These are phyloP conservation scores for Colletotrichum simmondsii DNA, from an alignment of 2,329 filamentous ascomycete species.

Conservation along the genomic window DNA sequence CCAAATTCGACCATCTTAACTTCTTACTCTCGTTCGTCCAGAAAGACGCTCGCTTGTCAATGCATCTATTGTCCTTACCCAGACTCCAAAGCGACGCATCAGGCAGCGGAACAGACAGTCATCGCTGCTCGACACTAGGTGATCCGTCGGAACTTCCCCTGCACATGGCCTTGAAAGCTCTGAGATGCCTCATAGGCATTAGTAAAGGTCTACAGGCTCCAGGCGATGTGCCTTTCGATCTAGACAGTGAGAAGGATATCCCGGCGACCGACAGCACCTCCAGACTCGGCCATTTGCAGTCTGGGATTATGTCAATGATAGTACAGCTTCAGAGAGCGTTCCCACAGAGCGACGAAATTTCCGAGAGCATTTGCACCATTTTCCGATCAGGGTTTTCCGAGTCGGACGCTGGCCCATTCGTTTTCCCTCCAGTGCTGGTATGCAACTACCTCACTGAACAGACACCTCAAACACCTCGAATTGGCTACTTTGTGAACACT, in stretches of 20 bases:
- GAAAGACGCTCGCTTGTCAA: constrained; percentile 55
- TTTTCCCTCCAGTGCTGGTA: constrained; percentile 75
- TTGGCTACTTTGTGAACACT: constrained; percentile 77
- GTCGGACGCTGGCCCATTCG: constrained; percentile 78
- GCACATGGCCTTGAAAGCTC: constrained; percentile 63
- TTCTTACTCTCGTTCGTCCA: constrained; percentile 72
- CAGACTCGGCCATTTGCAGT: constrained; percentile 51
- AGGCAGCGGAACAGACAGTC: neutral
- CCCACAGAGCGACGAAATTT: constrained; percentile 71
- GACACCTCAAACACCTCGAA: constrained; percentile 68
- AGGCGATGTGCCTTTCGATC: constrained; percentile 73
- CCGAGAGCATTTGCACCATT: constrained; percentile 78
- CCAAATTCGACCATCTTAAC: constrained; percentile 55
- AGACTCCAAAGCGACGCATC: constrained; percentile 39
- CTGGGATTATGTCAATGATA: constrained; percentile 58
- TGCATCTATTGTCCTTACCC: constrained; percentile 41
- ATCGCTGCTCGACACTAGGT: constrained; percentile 18
- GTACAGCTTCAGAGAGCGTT: constrained; percentile 63
- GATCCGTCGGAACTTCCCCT: constrained; percentile 53
- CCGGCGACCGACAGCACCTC: constrained; percentile 30
- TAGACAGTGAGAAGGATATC: constrained; percentile 62
- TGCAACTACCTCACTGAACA: constrained; percentile 73
- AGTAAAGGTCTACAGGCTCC: constrained; percentile 78
- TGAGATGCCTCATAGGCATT: constrained; percentile 77
- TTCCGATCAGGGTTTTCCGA: constrained; percentile 82